A percentile compares a stretch with the other conserved stretches of the same genome.
These are phyloP conservation scores for Gynochthodes officinalis DNA, from an alignment of 257 asterid genomes.

Conservation along the genomic window DNA sequence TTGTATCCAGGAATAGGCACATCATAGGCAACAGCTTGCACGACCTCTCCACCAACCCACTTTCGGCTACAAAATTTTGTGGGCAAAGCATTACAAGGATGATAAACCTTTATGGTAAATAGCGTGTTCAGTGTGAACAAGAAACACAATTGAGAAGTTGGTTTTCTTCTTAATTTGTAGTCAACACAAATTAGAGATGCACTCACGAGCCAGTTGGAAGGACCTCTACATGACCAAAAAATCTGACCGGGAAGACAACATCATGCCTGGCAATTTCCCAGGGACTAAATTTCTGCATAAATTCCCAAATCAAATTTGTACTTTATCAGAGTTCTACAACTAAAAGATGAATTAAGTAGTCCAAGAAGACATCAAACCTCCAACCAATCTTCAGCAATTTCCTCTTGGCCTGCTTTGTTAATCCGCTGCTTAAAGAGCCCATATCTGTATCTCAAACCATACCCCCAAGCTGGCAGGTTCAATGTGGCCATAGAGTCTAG, in stretches of 20 bases:
- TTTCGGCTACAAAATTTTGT: constrained; percentile 51
- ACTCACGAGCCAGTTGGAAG: constrained; percentile 87
- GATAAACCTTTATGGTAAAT: not conserved
- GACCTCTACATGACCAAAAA: constrained; percentile 93
- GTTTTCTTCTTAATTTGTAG: constrained; percentile 8
- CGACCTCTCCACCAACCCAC: constrained; percentile 96
- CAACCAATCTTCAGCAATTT: constrained; percentile 92
- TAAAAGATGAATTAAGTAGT: not conserved
- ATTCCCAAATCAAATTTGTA: constrained; percentile 21
- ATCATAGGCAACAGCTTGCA: constrained; percentile 96
- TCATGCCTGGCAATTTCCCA: constrained; percentile 98
- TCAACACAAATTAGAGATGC: constrained; percentile 20
- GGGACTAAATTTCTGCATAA: constrained; percentile 90
- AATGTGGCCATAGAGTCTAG: constrained; percentile 98
- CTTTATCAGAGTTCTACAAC: constrained; percentile 9
- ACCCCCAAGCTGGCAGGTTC: constrained; percentile 99
- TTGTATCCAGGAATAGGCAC: constrained; percentile 99
- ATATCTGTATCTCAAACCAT: constrained; percentile 94
- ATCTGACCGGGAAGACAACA: constrained; percentile 81
- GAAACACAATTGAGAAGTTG: constrained; percentile 3
- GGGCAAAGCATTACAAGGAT: constrained; percentile 8
- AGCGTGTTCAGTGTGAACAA: constrained; percentile 3
- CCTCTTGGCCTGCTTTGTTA: constrained; percentile 86
- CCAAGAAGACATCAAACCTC: constrained; percentile 56
- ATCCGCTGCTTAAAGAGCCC: constrained; percentile 94